These are phyloP conservation scores for Trichoderma simmonsii DNA, from an alignment of 2,329 filamentous ascomycete genomes.

Conservation along the genomic window DNA sequence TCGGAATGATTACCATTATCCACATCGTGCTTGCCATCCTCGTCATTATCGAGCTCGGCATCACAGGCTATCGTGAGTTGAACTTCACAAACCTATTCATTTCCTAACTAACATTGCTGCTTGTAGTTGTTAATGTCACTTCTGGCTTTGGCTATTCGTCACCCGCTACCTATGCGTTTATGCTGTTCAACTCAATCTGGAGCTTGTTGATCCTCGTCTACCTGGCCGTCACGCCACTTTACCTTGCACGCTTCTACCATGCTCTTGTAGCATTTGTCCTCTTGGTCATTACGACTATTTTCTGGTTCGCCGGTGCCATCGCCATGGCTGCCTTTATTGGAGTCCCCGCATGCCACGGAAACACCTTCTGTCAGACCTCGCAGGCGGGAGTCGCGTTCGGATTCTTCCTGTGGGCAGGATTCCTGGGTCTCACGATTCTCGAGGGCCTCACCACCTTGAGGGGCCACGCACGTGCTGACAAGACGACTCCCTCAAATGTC, in stretches of 20 bases:
- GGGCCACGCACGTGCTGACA: constrained; percentile 30
- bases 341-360: constrained; percentile 51
- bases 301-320: constrained; percentile 87
- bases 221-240: constrained; percentile 64
- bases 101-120: neutral
- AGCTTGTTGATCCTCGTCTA: constrained; percentile 69
- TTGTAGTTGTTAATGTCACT: constrained; percentile 20
- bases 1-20: constrained; percentile 57
- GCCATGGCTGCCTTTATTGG: constrained; percentile 67
- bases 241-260: constrained; percentile 59
- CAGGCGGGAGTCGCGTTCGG: constrained; percentile 65
- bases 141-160: constrained; percentile 25
- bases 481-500: constrained; percentile 20
- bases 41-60: constrained; percentile 69
- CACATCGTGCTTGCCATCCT: constrained; percentile 67
- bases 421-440: constrained; percentile 45
- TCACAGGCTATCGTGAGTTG: constrained; percentile 67
- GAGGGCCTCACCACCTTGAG: constrained; percentile 44
- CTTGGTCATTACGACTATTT: constrained; percentile 72
- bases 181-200: constrained; percentile 78
- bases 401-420: constrained; percentile 60
- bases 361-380: constrained; percentile 53
- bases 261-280: constrained; percentile 62
- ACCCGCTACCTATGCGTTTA: constrained; percentile 66
- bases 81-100: too few relatives aligned